A percentile compares a stretch with the other conserved stretches of the same genome.
phyloP scores from a whole-genome alignment of 2,329 filamentous ascomycete genomes.

The Penicillium sp. region DNA sequence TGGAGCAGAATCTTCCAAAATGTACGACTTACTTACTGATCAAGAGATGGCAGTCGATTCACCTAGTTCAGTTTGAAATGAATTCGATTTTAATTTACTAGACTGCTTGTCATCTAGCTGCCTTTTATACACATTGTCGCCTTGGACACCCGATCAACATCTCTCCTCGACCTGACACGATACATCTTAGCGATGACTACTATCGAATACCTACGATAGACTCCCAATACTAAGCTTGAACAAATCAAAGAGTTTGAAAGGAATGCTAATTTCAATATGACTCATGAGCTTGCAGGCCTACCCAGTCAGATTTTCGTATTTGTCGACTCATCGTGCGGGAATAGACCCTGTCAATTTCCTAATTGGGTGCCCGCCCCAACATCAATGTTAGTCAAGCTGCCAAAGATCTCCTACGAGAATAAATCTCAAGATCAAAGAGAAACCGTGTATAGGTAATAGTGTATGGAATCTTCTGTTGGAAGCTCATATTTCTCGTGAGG shows the following conservation, averaged over 20 bases:
- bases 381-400: not conserved
- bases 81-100: not conserved
- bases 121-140: not conserved
- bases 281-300: not conserved
- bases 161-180: not conserved
- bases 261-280: not conserved
- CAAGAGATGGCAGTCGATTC: not conserved
- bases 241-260: not conserved
- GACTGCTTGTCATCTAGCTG: not conserved
- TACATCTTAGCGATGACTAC: not conserved
- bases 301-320: not conserved
- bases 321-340: not conserved
- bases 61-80: not conserved
- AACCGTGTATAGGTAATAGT: not conserved
- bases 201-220: not conserved
- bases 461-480: not conserved
- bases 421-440: not conserved
- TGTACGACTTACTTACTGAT: conserved; percentile 1
- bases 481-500: not conserved
- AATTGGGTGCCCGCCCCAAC: not conserved
- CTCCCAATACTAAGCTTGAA: too few relatives aligned
- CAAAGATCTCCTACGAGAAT: not conserved
- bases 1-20: not conserved
- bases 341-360: conserved; percentile 1
- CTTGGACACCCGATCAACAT: not conserved